phyloP scores from a whole-genome alignment of 2,329 filamentous ascomycete genomes.

The Rhynchosporium agropyri region DNA sequence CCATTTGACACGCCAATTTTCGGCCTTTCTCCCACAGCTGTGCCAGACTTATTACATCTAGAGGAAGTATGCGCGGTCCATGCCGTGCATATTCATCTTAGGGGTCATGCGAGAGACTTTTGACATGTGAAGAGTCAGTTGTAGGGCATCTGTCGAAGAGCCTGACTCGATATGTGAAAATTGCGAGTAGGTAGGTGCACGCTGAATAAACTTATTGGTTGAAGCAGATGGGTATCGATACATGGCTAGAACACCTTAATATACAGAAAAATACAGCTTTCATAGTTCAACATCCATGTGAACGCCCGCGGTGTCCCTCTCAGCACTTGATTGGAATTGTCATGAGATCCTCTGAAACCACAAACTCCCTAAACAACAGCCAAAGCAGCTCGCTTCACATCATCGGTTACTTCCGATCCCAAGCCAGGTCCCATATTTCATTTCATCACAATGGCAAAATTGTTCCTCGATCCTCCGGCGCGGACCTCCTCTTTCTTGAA shows the following conservation, averaged over 20 bases:
- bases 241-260: not conserved
- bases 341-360: not conserved
- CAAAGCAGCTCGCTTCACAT: too few relatives aligned
- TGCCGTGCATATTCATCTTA: slow-evolving; percentile 8
- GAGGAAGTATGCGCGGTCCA: not conserved
- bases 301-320: slow-evolving; percentile 23
- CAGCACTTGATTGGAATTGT: slow-evolving; percentile 37
- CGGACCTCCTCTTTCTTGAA: slow-evolving; percentile 78
- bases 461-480: slow-evolving; percentile 78
- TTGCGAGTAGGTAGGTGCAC: not conserved
- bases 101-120: not conserved
- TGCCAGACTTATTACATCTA: slow-evolving; percentile 4
- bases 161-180: not conserved
- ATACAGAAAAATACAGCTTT: not conserved
- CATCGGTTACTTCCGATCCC: not conserved
- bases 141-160: not conserved
- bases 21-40: slow-evolving; percentile 2
- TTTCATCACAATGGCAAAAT: slow-evolving; percentile 79
- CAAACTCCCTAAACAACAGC: not conserved
- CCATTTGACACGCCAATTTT: slow-evolving; percentile 11
- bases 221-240: not conserved
- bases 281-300: not conserved
- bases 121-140: not conserved
- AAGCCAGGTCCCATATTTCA: slow-evolving; percentile 24
- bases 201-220: too few relatives aligned